These are phyloP conservation scores for Malassezia vespertilionis DNA, from an alignment of 1,284 basidiomycete genomes.

Conservation along the genomic window DNA sequence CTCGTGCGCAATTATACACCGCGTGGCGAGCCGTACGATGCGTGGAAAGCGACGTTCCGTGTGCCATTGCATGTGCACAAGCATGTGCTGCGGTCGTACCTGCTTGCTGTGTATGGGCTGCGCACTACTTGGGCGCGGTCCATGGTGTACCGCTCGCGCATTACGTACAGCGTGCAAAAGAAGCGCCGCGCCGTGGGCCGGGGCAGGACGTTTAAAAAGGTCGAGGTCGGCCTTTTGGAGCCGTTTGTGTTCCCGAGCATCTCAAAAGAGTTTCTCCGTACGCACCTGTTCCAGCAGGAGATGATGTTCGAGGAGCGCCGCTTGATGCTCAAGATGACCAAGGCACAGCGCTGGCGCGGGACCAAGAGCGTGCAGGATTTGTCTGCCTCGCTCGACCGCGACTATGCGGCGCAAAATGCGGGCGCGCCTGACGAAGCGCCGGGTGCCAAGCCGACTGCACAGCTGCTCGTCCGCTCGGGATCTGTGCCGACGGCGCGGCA, in stretches of 20 bases:
- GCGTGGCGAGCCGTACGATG: constrained; percentile 70
- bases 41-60: constrained; percentile 86
- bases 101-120: constrained; percentile 62
- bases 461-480: constrained; percentile 17
- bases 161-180: constrained; percentile 44
- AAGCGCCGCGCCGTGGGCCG: constrained; percentile 51
- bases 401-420: constrained; percentile 10
- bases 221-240: constrained; percentile 44
- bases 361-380: constrained; percentile 18
- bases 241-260: constrained; percentile 45
- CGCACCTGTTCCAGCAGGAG: constrained; percentile 26
- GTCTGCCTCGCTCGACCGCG: constrained; percentile 8
- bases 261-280: constrained; percentile 25
- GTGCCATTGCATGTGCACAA: constrained; percentile 73
- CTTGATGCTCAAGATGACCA: constrained; percentile 37
- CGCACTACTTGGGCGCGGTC: constrained; percentile 86
- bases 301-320: constrained; percentile 27
- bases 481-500: constrained; percentile 30
- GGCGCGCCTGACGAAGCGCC: constrained; percentile 9
- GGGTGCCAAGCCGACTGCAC: constrained; percentile 3
- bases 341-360: constrained; percentile 29
- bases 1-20: constrained; percentile 74
- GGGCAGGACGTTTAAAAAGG: constrained; percentile 38
- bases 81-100: constrained; percentile 76
- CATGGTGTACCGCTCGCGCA: constrained; percentile 58